Evolutionary conservation across 75 land plant genomes (phyloP).

Genomic region (Cryptomeria japonica): DNA sequence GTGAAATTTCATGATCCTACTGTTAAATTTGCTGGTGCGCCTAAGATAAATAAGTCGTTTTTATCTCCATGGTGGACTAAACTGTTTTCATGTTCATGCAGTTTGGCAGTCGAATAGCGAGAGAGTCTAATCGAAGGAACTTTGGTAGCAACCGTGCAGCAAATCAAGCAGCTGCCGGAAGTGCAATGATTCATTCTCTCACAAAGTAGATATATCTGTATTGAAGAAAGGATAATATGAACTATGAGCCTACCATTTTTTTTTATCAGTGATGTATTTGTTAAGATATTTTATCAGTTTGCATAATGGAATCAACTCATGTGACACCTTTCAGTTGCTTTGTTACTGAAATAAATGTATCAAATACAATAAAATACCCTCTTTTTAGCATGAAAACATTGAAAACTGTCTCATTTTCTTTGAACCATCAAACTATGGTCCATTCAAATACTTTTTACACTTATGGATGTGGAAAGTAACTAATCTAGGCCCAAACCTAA

Average conservation of each 20-base stretch:
- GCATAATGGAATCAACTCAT: background rate
- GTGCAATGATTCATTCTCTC: constrained; percentile 35
- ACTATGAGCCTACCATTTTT: background rate
- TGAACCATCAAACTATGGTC: background rate
- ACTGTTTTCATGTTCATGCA: constrained; percentile 20
- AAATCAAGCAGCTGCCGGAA: constrained; percentile 90
- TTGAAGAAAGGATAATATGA: background rate
- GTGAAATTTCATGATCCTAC: background rate
- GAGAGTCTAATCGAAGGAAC: constrained; percentile 83
- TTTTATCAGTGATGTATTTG: background rate
- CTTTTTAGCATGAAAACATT: background rate
- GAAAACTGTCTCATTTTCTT: background rate
- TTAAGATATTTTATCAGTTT: background rate
- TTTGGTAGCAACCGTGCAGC: constrained; percentile 98
- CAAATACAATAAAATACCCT: background rate
- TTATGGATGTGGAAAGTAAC: no score
- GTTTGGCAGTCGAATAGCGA: constrained; percentile 96
- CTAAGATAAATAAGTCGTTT: background rate
- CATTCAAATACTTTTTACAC: no score
- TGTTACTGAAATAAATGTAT: background rate
- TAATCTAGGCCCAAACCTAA: no score
- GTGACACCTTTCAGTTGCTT: background rate
- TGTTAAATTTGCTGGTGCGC: background rate
- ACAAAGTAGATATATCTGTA: background rate
- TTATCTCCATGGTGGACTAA: background rate